phyloP scores from a whole-genome alignment of 2,329 filamentous ascomycete genomes.

The Scleromitrula shiraiana region DNA sequence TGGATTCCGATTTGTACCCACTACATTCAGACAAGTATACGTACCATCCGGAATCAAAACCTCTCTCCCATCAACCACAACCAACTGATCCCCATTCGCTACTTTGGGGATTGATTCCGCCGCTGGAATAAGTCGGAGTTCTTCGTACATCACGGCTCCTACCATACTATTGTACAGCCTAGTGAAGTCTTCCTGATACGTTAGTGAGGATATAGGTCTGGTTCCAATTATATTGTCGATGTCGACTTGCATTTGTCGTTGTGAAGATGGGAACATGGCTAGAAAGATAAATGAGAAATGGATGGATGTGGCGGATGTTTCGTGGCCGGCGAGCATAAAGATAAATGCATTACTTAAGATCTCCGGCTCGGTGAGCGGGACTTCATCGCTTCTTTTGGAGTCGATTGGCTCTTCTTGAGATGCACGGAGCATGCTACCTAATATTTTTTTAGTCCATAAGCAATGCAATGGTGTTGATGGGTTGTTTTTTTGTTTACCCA shows the following conservation, averaged over 20 bases:
- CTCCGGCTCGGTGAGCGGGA: conserved; percentile 20
- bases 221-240: conserved; percentile 24
- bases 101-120: conserved; percentile 41
- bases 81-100: neutral
- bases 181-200: conserved; percentile 20
- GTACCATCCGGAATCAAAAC: conserved; percentile 22
- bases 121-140: conserved; percentile 45
- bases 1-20: conserved; percentile 44
- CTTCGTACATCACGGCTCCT: conserved; percentile 38
- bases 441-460: too few relatives aligned
- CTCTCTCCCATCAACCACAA: conserved; percentile 23
- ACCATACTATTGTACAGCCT: conserved; percentile 23
- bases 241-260: conserved; percentile 21
- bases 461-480: too few relatives aligned
- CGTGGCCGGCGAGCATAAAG: conserved; percentile 29
- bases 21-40: conserved; percentile 38
- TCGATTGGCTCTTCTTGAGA: conserved; percentile 5
- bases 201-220: conserved; percentile 13
- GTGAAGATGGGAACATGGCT: conserved; percentile 16
- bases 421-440: conserved; percentile 21
- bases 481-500: too few relatives aligned
- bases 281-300: conserved; percentile 26
- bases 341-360: conserved; percentile 29
- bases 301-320: conserved; percentile 29
- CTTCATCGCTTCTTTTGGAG: conserved; percentile 1